A percentile compares a stretch with the other conserved stretches of the same genome.
Conservation (phyloP, 108 stramenopile species). For the Nitzschia putrida region DNA sequence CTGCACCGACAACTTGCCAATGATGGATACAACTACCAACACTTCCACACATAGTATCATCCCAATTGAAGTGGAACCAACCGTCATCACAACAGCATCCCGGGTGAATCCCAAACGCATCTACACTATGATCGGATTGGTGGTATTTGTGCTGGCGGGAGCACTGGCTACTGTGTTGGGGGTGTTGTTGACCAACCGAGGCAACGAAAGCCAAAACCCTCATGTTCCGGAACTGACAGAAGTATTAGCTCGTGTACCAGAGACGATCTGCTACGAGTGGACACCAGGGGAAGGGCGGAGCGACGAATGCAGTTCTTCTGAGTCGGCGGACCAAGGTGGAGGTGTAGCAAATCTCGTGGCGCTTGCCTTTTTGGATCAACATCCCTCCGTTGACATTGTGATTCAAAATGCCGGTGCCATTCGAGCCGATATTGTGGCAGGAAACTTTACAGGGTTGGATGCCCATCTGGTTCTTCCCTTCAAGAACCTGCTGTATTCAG, state of each 20-base stretch:
- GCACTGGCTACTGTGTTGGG: neutral
- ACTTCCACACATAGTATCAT: neutral
- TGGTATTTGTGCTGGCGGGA: neutral
- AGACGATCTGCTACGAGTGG: conserved; percentile 12
- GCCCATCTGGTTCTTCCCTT: conserved; percentile 35
- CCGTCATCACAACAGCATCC: neutral
- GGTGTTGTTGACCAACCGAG: neutral
- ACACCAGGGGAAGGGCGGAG: conserved; percentile 3
- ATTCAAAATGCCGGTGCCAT: conserved; percentile 44
- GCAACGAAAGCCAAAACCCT: neutral
- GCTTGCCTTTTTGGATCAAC: conserved; percentile 34
- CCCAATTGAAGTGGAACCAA: neutral
- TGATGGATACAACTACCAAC: neutral
- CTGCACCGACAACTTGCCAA: too few relatives aligned
- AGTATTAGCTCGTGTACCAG: conserved; percentile 1
- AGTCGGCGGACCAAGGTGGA: conserved; percentile 24
- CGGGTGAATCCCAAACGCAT: neutral
- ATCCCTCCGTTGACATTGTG: conserved; percentile 35
- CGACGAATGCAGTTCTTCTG: neutral
- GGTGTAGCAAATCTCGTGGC: conserved; percentile 46
- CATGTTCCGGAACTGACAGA: neutral
- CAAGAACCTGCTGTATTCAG: conserved; percentile 32
- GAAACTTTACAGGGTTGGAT: conserved; percentile 28
- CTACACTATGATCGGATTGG: neutral
- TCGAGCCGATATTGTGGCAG: conserved; percentile 31